Percentiles rank a stretch among this genome's conserved stretches.
phyloP scores from a whole-genome alignment of 371 early-diverging fungal genomes.

The Basidiobolus meristosporus region DNA sequence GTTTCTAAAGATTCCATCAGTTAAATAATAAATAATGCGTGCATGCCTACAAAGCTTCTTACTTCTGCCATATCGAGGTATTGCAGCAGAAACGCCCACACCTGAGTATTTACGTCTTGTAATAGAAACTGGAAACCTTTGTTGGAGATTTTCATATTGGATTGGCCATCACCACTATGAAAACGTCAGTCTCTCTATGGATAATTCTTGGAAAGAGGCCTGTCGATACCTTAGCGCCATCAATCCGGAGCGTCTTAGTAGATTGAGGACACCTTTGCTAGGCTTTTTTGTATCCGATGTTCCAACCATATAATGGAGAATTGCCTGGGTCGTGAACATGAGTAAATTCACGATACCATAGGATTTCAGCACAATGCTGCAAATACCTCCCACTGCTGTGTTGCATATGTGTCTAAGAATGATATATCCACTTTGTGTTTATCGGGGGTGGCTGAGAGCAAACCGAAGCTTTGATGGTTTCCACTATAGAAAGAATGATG shows the following conservation, averaged over 20 bases:
- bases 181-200: neutral
- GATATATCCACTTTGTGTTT: constrained; percentile 42
- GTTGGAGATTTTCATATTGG: constrained; percentile 56
- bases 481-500: constrained; percentile 22
- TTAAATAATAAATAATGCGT: neutral
- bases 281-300: constrained; percentile 45
- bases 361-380: too few species aligned
- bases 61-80: constrained; percentile 76
- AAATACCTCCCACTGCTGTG: constrained; percentile 67
- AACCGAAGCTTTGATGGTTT: constrained; percentile 62
- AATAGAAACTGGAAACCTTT: constrained; percentile 92
- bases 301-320: constrained; percentile 89
- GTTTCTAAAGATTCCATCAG: constrained; percentile 12
- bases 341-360: neutral
- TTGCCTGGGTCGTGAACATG: constrained; percentile 14
- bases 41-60: constrained; percentile 1
- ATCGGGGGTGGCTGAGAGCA: constrained; percentile 37
- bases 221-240: constrained; percentile 37
- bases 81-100: constrained; percentile 87
- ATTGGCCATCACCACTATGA: constrained; percentile 4
- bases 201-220: neutral
- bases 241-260: constrained; percentile 52
- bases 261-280: constrained; percentile 52
- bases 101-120: constrained; percentile 83
- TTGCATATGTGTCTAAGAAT: constrained; percentile 63